Percentiles rank a stretch among this genome's conserved stretches.
phyloP scores from a whole-genome alignment of 345 rosid genomes.

The Erodium maritimum region DNA sequence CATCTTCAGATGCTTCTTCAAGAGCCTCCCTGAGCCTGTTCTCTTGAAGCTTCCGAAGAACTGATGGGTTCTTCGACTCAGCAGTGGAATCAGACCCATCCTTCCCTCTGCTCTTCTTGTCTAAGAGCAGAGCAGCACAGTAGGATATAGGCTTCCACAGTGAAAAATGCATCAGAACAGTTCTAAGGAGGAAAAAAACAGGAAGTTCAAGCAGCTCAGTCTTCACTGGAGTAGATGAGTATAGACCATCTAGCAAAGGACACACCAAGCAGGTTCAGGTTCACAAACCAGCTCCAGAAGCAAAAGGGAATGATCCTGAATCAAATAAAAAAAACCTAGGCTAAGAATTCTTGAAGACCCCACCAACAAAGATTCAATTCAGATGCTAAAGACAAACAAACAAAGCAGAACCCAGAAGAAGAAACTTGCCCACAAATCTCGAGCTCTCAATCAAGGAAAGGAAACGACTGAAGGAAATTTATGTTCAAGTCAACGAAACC shows the following conservation, averaged over 20 bases:
- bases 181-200: too few species aligned
- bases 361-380: too few species aligned
- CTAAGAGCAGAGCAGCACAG: constrained; percentile 84
- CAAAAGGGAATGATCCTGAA: too few species aligned
- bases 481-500: background rate
- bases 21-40: constrained; percentile 84
- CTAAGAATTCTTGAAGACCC: too few species aligned
- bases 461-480: too few species aligned
- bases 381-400: too few species aligned
- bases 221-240: constrained; percentile 1
- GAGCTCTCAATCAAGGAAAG: constrained; percentile 12
- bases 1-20: constrained; percentile 92
- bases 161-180: constrained; percentile 79
- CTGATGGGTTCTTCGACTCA: constrained; percentile 32
- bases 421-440: constrained; percentile 4
- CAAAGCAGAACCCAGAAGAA: too few species aligned
- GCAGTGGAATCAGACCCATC: constrained; percentile 52
- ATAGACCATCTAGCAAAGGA: too few species aligned
- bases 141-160: constrained; percentile 97
- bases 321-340: too few species aligned
- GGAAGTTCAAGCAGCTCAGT: constrained; percentile 14
- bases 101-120: constrained; percentile 70
- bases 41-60: constrained; percentile 68
- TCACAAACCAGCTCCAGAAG: too few species aligned
- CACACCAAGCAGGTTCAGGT: too few species aligned